These are phyloP conservation scores for Taphrina betulina DNA, from an alignment of 1,139 yeast genomes.

Conservation along the genomic window DNA sequence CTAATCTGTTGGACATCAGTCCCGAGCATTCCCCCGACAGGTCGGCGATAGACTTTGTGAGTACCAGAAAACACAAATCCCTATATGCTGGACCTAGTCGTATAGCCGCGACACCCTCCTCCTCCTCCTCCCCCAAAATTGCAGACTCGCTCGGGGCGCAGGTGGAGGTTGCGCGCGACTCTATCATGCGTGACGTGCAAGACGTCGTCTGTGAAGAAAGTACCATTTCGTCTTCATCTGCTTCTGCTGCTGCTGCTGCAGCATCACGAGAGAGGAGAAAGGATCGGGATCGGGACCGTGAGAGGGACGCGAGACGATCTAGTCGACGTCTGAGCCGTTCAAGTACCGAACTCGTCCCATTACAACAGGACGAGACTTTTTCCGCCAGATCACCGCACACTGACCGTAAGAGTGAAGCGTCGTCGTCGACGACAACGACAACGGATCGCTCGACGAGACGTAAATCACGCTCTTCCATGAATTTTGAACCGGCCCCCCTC, in stretches of 20 bases:
- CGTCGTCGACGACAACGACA: too few species aligned
- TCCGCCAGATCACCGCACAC: too few species aligned
- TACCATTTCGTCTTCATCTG: too few species aligned
- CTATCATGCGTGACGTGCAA: too few species aligned
- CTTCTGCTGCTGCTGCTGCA: too few species aligned
- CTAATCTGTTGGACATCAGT: conserved; percentile 8
- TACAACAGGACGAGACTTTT: too few species aligned
- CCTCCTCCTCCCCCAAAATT: too few species aligned
- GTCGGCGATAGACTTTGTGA: not conserved
- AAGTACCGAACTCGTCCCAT: conserved; percentile 3
- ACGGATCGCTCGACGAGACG: not conserved
- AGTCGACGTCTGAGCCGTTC: conserved; percentile 11
- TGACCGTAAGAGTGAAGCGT: too few species aligned
- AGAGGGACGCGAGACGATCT: conserved; percentile 20
- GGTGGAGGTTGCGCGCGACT: too few species aligned
- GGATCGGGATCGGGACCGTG: conserved; percentile 15
- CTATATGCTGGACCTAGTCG: conserved; percentile 6
- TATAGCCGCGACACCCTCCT: not conserved
- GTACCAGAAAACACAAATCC: conserved; percentile 2
- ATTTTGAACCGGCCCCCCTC: not conserved
- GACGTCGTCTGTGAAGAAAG: too few species aligned
- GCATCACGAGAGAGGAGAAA: not conserved
- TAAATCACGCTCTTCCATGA: conserved; percentile 8
- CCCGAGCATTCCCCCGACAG: conserved; percentile 22
- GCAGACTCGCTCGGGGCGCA: too few species aligned